Evolutionary conservation across 768 basidiomycete genomes (phyloP), one percentile per base, ranked within the genome.

Genomic region (Panaeolus papilionaceus): DNA sequence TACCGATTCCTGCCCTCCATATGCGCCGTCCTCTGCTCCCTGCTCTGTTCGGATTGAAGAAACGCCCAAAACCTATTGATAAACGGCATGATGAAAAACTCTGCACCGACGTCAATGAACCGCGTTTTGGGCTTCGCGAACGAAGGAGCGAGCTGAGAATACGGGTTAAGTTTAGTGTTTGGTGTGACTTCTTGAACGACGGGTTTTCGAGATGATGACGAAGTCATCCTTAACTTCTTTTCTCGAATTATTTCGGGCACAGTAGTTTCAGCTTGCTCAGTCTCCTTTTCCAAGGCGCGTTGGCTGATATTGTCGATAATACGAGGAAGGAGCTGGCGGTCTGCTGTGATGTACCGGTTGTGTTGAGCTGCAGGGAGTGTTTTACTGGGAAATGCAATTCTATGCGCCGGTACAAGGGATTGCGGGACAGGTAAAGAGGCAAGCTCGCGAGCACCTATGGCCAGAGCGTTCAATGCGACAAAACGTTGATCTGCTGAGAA

Each of bases 21-120:
- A 45, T 84, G 83, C 2, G 86, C 83, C 2, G 91, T 91, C 47
- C 93, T 85, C 63, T 88, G 85, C 73, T 95, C 92, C 42, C 94
- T 85, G 2, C 86, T 83, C 71, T 92, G 89, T 73, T 93, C 90
- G 71, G 97, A 95, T 7, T 93, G 88, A 54, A 98, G 86, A 79
- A 96, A 94, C n/a, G 85, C 75, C 96, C 96, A 99, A 79, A 99
- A 98, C n/a, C 91, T 88, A 71, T 96, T 92, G 79, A 98, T 86
- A 64, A 99, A 82, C 0, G 98, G 98, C 67, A 90, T 87, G 63
- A 98, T 86, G 80, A 98, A 99, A 78, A 80, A 90, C 74, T 96
- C 94, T 0, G 93, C 93, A 0, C 95, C 95, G 33, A 99, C 80
- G 64, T 87, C 84, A 20, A 87, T 88, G 73, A 91, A 92, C 2